These are phyloP conservation scores for Argentina anserina DNA, from an alignment of 306 rosid species.

Conservation along the genomic window DNA sequence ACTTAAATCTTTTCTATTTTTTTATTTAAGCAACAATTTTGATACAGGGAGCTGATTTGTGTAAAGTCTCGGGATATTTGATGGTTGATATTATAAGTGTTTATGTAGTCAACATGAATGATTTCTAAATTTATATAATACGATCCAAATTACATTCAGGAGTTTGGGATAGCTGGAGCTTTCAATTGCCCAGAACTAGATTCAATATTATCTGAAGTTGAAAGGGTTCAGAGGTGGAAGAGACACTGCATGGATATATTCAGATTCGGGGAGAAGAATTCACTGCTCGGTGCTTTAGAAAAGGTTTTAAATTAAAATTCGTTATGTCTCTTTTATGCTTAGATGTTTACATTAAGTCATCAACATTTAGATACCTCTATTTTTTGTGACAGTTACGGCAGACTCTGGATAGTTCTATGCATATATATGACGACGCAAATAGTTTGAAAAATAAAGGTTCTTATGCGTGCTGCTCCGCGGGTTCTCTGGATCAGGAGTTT, in stretches of 20 bases:
- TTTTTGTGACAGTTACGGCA: constrained; percentile 50
- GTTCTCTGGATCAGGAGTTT: constrained; percentile 40
- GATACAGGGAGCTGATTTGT: not conserved
- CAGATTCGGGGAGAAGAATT: constrained; percentile 45
- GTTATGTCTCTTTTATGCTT: not conserved
- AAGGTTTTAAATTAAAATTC: constrained; percentile 46
- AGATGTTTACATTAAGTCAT: not conserved
- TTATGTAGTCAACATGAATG: constrained; percentile 14
- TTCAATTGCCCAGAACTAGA: constrained; percentile 68
- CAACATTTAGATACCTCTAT: not conserved
- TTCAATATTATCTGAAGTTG: constrained; percentile 64
- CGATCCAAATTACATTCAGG: constrained; percentile 48
- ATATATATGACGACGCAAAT: constrained; percentile 42
- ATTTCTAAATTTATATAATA: constrained; percentile 20
- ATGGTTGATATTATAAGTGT: not conserved
- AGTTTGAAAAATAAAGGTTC: constrained; percentile 32
- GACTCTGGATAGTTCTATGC: constrained; percentile 59
- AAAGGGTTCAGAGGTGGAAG: constrained; percentile 84
- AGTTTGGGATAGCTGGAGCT: constrained; percentile 57
- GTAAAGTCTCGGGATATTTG: not conserved
- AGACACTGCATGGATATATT: constrained; percentile 45
- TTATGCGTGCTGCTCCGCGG: constrained; percentile 50
- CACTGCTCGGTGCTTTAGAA: constrained; percentile 49
- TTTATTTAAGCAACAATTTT: not conserved
- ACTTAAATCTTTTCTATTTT: not conserved